Base-by-base conservation (phyloP, 2,329 filamentous ascomycete species). In the Pseudodiploospora longispora region DNA sequence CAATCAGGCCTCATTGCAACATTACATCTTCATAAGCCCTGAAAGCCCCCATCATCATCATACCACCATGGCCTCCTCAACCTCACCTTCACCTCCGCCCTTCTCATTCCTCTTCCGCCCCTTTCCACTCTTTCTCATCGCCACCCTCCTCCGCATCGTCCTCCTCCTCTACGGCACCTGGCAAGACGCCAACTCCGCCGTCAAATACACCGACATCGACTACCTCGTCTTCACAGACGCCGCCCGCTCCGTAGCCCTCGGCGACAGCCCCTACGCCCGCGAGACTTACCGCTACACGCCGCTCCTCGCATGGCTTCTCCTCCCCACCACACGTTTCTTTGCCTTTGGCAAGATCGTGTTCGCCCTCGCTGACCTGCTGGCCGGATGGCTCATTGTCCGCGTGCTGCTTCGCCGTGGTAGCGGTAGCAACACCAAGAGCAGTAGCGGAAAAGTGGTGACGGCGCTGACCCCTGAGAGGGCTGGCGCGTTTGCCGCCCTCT, bases 121-220 rank as follows among this genome's bases (percentile, higher is more conserved):
- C 32, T 28, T 50, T 7, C 70, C 74, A 6, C 73, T 85, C 55
- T 80, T 83, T 62, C 50, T 67, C 42, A 62, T 76, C 9, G 72
- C 78, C 41, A 69, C 82, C 43, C 56, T 82, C 39, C 76, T 98
- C 27, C 87, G 93, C 48, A 60, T 79, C 5, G 62, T 70, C 30
- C 81, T 98, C 50, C 77, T 97, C 40, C 61, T 94, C 57, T 97
- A 97, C 63, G 91, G 93, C 47, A 78, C 88, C 48, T 90, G 87
- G 73, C 93, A 98, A 69, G 93, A 98, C 67, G 83, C 87, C 48
- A 76, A 90, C 67, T 94, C 89, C 6, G 83, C 91, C 10, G 70
- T 98, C 59, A 97, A 97, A 68, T 98, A 97, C 71, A 98, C 93
- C 41, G 93, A 98, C 67, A 96, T 98, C 57, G 93, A 98, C 73